Conservation (phyloP, 1,284 basidiomycete species). For the Volvariella volvacea region DNA sequence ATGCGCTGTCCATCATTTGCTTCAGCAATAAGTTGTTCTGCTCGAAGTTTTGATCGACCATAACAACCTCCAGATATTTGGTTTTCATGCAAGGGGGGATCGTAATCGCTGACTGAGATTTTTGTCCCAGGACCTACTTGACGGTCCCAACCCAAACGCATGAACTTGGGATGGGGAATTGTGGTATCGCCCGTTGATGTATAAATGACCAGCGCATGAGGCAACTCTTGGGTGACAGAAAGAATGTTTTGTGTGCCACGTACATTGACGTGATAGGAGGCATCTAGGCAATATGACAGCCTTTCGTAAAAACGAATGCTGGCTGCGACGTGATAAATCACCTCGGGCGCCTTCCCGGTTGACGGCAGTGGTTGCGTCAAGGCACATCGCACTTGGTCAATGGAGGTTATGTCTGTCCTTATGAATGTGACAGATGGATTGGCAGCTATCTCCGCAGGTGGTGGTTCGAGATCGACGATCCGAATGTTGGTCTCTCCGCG, state of each 20-base stretch:
- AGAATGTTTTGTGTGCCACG: conserved; percentile 23
- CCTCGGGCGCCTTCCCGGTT: conserved; percentile 18
- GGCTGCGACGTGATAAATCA: conserved; percentile 27
- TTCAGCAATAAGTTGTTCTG: conserved; percentile 22
- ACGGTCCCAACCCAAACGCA: conserved; percentile 19
- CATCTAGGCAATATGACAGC: conserved; percentile 20
- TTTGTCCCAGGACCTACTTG: not conserved
- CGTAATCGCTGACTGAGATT: conserved; percentile 17
- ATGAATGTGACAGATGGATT: conserved; percentile 22
- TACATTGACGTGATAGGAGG: conserved; percentile 25
- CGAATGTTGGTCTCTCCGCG: conserved; percentile 26
- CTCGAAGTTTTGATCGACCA: conserved; percentile 21
- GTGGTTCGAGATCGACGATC: conserved; percentile 25
- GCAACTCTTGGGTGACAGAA: conserved; percentile 17
- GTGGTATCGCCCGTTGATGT: conserved; percentile 22
- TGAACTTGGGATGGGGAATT: conserved; percentile 19
- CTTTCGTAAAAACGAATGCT: conserved; percentile 30
- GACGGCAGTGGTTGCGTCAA: conserved; percentile 17
- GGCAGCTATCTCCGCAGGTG: conserved; percentile 14
- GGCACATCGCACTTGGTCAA: conserved; percentile 18
- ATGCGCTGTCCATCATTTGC: conserved; percentile 18
- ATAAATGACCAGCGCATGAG: conserved; percentile 21
- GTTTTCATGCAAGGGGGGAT: conserved; percentile 14
- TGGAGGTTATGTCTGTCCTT: conserved; percentile 24
- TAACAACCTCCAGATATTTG: conserved; percentile 19